Conservation (phyloP, 495 filamentous ascomycete genomes). For the Platismatia glauca region DNA sequence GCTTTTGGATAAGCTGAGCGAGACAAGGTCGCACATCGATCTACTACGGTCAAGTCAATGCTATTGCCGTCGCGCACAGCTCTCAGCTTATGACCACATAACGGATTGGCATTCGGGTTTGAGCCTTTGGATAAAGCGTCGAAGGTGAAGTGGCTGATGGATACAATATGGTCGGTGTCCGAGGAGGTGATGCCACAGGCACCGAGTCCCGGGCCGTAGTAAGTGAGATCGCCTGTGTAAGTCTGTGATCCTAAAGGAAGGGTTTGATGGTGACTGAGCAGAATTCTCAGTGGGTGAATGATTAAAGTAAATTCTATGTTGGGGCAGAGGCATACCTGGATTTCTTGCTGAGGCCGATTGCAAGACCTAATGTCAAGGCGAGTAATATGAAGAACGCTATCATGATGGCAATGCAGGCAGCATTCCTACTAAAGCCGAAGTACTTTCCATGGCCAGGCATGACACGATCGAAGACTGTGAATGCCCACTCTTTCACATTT, state of each 20-base stretch:
- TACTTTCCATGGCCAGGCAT: constrained; percentile 5
- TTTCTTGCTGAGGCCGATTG: constrained; percentile 37
- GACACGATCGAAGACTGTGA: neutral
- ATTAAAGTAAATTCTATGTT: too few relatives aligned
- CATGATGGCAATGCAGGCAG: constrained; percentile 20
- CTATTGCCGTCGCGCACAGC: constrained; percentile 44
- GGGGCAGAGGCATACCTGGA: constrained; percentile 11
- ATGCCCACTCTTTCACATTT: neutral
- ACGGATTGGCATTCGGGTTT: constrained; percentile 60
- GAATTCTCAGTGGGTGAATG: neutral
- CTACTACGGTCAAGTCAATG: constrained; percentile 63
- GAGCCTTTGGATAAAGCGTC: constrained; percentile 47
- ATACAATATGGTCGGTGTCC: constrained; percentile 48
- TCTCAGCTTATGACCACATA: constrained; percentile 59
- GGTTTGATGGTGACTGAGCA: constrained; percentile 37
- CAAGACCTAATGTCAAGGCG: constrained; percentile 47
- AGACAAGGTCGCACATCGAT: constrained; percentile 47
- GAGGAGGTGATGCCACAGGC: constrained; percentile 56
- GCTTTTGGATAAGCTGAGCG: neutral
- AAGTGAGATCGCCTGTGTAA: constrained; percentile 61
- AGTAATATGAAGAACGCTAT: constrained; percentile 33
- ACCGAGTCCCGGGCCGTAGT: constrained; percentile 59
- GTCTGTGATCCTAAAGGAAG: constrained; percentile 28
- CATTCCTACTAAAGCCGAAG: constrained; percentile 3
- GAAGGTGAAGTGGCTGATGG: constrained; percentile 58